Evolutionary conservation across 2,329 filamentous ascomycete genomes (phyloP).

Genomic region (Rachicladosporium sp.): DNA sequence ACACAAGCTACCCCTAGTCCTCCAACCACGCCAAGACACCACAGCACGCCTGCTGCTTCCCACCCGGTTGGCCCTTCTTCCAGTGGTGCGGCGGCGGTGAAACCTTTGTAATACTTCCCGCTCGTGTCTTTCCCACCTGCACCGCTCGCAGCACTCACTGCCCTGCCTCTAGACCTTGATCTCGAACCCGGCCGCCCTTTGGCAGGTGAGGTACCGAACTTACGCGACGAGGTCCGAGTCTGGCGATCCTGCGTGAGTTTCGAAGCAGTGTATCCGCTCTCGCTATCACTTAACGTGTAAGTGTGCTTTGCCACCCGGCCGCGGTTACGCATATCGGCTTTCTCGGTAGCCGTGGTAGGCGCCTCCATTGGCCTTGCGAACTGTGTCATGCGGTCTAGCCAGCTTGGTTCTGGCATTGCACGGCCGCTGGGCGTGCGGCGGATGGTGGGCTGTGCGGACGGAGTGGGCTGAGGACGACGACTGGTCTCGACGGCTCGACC

Average conservation of each 20-base stretch:
- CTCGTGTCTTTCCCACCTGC: neutral
- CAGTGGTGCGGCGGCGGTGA: too few species aligned
- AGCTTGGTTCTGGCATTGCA: neutral
- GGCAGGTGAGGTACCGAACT: neutral
- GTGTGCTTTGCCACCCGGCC: conserved; percentile 2
- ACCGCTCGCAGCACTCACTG: neutral
- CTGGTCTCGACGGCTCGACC: neutral
- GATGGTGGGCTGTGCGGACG: too few species aligned
- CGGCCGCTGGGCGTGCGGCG: too few species aligned
- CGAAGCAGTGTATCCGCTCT: conserved; percentile 3
- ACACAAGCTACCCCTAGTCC: neutral
- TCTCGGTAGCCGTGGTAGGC: conserved; percentile 3
- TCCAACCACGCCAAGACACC: conserved; percentile 2
- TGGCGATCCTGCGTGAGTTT: conserved; percentile 1
- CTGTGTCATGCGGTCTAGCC: conserved; percentile 2
- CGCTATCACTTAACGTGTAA: conserved; percentile 1
- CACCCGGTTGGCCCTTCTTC: neutral
- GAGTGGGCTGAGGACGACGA: too few species aligned
- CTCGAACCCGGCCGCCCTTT: conserved; percentile 2
- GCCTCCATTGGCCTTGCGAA: conserved; percentile 3
- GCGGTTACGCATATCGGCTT: conserved; percentile 2
- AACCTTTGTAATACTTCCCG: too few species aligned
- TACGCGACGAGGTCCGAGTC: conserved; percentile 3
- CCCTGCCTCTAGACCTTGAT: neutral
- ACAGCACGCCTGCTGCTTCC: conserved; percentile 2